Evolutionary conservation across 1,139 yeast genomes (phyloP).

Genomic region (Arxiozyma slooffiae): DNA sequence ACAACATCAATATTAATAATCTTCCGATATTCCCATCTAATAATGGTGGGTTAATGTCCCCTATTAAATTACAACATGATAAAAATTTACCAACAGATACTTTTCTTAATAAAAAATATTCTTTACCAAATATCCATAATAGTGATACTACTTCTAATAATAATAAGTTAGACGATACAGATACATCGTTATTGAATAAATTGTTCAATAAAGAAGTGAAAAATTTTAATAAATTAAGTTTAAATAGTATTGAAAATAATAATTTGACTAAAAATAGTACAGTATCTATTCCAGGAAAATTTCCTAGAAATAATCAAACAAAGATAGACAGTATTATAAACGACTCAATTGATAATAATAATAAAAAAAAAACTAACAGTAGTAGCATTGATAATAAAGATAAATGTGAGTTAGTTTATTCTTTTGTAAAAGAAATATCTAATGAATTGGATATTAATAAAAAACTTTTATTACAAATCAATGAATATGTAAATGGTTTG

Average conservation of each 20-base stretch:
- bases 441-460: slow-evolving; percentile 7
- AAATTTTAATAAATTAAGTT: not conserved
- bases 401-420: not conserved
- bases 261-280: not conserved
- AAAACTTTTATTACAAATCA: slow-evolving; percentile 1
- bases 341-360: too few species aligned
- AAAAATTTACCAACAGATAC: slow-evolving; percentile 19
- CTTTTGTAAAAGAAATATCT: not conserved
- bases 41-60: slow-evolving; percentile 7
- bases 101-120: slow-evolving; percentile 11
- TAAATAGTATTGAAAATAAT: not conserved
- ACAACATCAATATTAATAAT: too few species aligned
- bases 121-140: not conserved
- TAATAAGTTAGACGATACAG: slow-evolving; percentile 1
- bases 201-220: slow-evolving; percentile 4
- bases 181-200: slow-evolving; percentile 7
- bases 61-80: slow-evolving; percentile 10
- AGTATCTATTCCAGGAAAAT: slow-evolving; percentile 13
- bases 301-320: slow-evolving; percentile 8
- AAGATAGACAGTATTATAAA: not conserved
- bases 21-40: not conserved
- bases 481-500: slow-evolving; percentile 2
- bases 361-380: too few species aligned
- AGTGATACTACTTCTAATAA: too few species aligned
- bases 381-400: too few species aligned